Base-by-base conservation (phyloP, 2,329 filamentous ascomycete genomes). In the Elsinoe batatas region DNA sequence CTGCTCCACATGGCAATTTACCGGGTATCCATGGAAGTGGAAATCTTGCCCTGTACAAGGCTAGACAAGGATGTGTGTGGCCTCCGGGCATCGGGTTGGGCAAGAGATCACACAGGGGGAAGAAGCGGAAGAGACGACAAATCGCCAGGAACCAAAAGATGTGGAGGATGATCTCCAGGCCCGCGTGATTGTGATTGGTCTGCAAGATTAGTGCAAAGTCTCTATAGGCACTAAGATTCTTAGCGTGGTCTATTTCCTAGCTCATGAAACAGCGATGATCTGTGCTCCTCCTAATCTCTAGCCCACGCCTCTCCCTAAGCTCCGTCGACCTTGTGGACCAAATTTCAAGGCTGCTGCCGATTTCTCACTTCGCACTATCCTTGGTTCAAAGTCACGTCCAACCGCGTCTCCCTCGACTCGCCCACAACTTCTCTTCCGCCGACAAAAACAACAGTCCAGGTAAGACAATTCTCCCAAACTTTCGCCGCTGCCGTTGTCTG, bases 291-390 rank as follows among this genome's bases (percentile, higher is more conserved):
- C 47, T 51, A 51, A 36, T 51, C 33, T 51, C 47, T 51, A 51
- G 47, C 38, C 8, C 26, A 51, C 32, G 47, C 47, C 47, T 51
- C 46, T 50, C 47, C 47, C 47, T 51, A 33, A 51, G 30, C 30
- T 50, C 46, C 46, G 47, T 36, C 47, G 47, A 51, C 33, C 47
- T 51, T 33, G 47, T 38, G 47, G 47, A 51, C 47, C 47, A 51
- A 51, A 36, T 51, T 51, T 51, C 33, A 51, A 35, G 20, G 18
- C 26, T 17, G 32, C 47, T 33, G 47, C 32, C 47, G 37, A 36
- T 51, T 51, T 51, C 47, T 51, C 47, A 51, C 47, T 37, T 51
- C 47, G 15, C n/a, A 8, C 11, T 11, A 51, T 35, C 47, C 37
- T 17, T 51, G 47, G 47, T 51, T 51, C 47, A 51, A 13, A 22